Conservation (phyloP, 768 basidiomycete species). For the Exidia glandulosa region DNA sequence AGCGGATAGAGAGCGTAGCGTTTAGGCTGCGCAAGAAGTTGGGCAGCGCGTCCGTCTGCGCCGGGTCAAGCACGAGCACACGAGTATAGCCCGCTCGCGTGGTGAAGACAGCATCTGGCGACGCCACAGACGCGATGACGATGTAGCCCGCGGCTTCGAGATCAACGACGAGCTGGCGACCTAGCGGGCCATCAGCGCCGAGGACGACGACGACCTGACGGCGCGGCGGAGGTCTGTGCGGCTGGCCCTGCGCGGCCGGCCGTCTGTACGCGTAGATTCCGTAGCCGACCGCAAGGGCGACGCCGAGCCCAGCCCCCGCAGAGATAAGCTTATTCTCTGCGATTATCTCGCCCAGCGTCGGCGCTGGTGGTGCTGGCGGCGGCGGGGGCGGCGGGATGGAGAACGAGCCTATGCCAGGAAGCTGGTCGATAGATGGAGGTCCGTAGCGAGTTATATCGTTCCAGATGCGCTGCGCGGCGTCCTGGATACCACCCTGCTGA, state of each 20-base stretch:
- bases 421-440: constrained; percentile 41
- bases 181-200: constrained; percentile 68
- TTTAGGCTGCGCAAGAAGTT: constrained; percentile 73
- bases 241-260: constrained; percentile 13
- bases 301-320: constrained; percentile 31
- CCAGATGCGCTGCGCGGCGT: constrained; percentile 61
- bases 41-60: constrained; percentile 57
- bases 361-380: constrained; percentile 43
- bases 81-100: constrained; percentile 67
- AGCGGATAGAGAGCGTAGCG: constrained; percentile 69
- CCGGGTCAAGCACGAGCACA: constrained; percentile 69
- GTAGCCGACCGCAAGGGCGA: constrained; percentile 53
- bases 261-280: constrained; percentile 15
- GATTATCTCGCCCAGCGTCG: constrained; percentile 40
- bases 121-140: constrained; percentile 68
- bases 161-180: constrained; percentile 58
- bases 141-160: constrained; percentile 74
- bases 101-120: constrained; percentile 48
- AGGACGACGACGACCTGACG: constrained; percentile 48
- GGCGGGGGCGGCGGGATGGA: constrained; percentile 50
- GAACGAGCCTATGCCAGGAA: constrained; percentile 60
- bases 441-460: constrained; percentile 73
- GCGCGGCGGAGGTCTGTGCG: constrained; percentile 23
- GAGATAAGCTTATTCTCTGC: constrained; percentile 49
- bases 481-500: constrained; percentile 27